A percentile compares a stretch with the other conserved stretches of the same genome.
Conservation (phyloP, 2,329 filamentous ascomycete species). For the Sclerotiophoma versabilis region DNA sequence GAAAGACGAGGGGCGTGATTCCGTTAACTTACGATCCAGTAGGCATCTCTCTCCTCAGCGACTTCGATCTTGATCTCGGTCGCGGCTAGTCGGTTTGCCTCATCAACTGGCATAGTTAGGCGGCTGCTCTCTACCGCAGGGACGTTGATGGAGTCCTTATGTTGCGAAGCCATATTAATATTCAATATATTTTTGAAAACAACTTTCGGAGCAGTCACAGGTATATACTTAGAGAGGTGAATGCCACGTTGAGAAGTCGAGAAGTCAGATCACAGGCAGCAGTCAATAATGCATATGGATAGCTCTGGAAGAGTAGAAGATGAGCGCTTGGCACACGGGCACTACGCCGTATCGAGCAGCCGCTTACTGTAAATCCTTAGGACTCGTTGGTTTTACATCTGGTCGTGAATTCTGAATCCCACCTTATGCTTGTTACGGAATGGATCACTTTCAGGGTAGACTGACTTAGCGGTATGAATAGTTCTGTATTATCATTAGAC, state of each 20-base stretch:
- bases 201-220: neutral
- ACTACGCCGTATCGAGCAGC: conserved; percentile 11
- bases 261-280: neutral
- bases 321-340: neutral
- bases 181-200: neutral
- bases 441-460: neutral
- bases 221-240: neutral
- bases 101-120: conserved; percentile 32
- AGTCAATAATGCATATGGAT: neutral
- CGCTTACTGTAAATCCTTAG: neutral
- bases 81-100: conserved; percentile 25
- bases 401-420: neutral
- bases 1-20: no score
- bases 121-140: conserved; percentile 4
- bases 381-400: neutral
- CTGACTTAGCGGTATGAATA: neutral
- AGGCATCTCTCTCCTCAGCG: conserved; percentile 27
- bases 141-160: conserved; percentile 28
- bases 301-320: no score
- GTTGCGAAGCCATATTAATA: conserved; percentile 19
- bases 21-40: conserved; percentile 25
- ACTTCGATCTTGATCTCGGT: conserved; percentile 27
- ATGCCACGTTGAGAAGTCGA: neutral
- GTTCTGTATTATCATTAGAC: neutral
- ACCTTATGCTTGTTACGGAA: neutral